phyloP scores from a whole-genome alignment of 2,329 filamentous ascomycete species.

The Cladosporium sp. region DNA sequence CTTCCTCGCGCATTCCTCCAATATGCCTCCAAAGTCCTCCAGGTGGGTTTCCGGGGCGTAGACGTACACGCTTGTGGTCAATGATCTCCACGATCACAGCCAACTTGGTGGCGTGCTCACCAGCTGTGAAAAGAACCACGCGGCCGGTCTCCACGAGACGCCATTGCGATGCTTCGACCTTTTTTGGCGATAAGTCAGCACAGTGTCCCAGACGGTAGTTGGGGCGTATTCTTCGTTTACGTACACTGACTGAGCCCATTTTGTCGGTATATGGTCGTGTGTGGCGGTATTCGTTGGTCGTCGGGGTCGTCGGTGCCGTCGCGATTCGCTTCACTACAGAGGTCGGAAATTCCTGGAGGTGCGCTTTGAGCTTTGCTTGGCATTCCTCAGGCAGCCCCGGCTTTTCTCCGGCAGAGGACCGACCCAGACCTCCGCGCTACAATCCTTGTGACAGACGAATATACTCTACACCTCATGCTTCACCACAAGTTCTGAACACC shows the following conservation, averaged over 20 bases:
- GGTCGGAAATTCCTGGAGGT: too few species aligned
- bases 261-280: conserved; percentile 24
- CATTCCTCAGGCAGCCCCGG: too few species aligned
- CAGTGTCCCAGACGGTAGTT: background rate
- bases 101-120: conserved; percentile 80
- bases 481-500: too few species aligned
- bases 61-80: conserved; percentile 99
- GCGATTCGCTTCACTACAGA: too few species aligned
- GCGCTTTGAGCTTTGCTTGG: too few species aligned
- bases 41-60: conserved; percentile 14
- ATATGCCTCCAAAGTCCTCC: background rate
- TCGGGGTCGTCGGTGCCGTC: background rate
- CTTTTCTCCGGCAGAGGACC: too few species aligned
- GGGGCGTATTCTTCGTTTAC: too few species aligned
- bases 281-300: background rate
- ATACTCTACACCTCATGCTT: too few species aligned
- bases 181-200: too few species aligned
- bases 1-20: background rate
- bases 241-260: conserved; percentile 31
- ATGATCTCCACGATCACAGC: conserved; percentile 98
- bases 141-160: conserved; percentile 98
- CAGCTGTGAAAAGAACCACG: conserved; percentile 85
- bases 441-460: too few species aligned
- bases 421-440: too few species aligned
- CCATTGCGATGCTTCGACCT: conserved; percentile 54